Percentiles rank a stretch among this genome's conserved stretches.
These are phyloP conservation scores for Shiraia sp. DNA, from an alignment of 2,329 filamentous ascomycete genomes.

Conservation along the genomic window DNA sequence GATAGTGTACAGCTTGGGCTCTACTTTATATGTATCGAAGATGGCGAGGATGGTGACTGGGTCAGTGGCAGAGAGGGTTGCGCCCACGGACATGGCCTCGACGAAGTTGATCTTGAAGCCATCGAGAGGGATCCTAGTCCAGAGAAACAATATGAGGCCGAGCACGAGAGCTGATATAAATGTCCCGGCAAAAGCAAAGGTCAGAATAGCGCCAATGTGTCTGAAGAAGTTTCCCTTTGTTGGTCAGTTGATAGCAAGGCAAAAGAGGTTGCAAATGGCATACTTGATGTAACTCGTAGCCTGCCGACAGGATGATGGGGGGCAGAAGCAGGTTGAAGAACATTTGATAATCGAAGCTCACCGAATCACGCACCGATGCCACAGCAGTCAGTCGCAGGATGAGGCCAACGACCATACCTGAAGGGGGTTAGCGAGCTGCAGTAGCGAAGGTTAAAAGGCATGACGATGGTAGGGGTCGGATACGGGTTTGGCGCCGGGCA, in stretches of 20 bases:
- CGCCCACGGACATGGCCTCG: constrained; percentile 94
- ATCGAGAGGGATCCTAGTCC: constrained; percentile 84
- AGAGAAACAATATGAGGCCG: constrained; percentile 83
- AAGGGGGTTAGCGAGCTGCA: constrained; percentile 25
- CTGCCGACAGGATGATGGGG: constrained; percentile 94
- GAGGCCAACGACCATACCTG: constrained; percentile 94
- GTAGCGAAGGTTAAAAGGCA: too few species aligned
- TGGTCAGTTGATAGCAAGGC: constrained; percentile 4
- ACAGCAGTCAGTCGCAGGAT: constrained; percentile 80
- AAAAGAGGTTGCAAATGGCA: constrained; percentile 11
- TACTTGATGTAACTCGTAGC: constrained; percentile 91
- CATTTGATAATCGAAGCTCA: constrained; percentile 98
- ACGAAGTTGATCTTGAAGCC: constrained; percentile 87
- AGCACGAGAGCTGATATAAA: constrained; percentile 97
- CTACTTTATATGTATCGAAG: constrained; percentile 99
- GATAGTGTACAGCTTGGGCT: constrained; percentile 96
- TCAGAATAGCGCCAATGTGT: constrained; percentile 95
- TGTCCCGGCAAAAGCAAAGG: constrained; percentile 95
- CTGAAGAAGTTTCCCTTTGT: constrained; percentile 89
- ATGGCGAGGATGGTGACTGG: constrained; percentile 97
- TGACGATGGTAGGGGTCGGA: too few species aligned
- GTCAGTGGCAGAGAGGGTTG: constrained; percentile 94
- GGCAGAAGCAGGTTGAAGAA: constrained; percentile 99
- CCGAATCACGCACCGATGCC: constrained; percentile 82
- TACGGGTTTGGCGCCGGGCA: constrained; percentile 17